These are phyloP conservation scores for Alternaria rosae DNA, from an alignment of 2,329 filamentous ascomycete genomes.

Conservation along the genomic window DNA sequence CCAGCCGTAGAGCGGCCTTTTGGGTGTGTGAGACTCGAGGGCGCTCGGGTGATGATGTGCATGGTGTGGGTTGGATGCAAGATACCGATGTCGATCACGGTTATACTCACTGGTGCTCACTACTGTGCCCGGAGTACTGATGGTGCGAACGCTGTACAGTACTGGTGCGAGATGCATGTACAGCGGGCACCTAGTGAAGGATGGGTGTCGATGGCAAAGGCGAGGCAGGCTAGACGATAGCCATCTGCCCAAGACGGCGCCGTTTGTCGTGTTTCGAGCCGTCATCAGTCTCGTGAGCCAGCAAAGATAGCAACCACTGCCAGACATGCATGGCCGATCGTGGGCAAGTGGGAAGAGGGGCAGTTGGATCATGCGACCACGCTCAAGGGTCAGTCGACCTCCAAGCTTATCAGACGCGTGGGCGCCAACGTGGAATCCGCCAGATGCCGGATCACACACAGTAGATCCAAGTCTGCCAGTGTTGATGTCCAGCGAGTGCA, in stretches of 20 bases:
- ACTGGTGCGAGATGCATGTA: slow-evolving; percentile 13
- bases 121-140: neutral
- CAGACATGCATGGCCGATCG: slow-evolving; percentile 18
- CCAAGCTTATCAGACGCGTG: slow-evolving; percentile 27
- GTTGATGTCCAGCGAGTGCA: neutral
- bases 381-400: slow-evolving; percentile 21
- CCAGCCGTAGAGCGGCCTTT: slow-evolving; percentile 21
- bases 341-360: slow-evolving; percentile 31
- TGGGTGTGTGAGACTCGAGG: neutral
- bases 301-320: neutral
- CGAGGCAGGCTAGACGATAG: neutral
- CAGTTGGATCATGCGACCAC: slow-evolving; percentile 38
- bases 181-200: slow-evolving; percentile 7
- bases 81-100: slow-evolving; percentile 18
- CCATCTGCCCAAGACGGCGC: neutral
- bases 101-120: slow-evolving; percentile 9
- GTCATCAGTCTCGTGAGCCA: slow-evolving; percentile 30
- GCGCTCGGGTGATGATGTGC: neutral
- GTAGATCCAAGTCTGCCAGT: neutral
- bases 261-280: slow-evolving; percentile 3
- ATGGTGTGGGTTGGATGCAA: slow-evolving; percentile 1
- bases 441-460: slow-evolving; percentile 9
- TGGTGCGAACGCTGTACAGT: neutral
- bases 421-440: slow-evolving; percentile 2
- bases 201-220: neutral